Evolutionary conservation across 108 stramenopile genomes (phyloP).

Genomic region (Aureococcus anophagefferens): DNA sequence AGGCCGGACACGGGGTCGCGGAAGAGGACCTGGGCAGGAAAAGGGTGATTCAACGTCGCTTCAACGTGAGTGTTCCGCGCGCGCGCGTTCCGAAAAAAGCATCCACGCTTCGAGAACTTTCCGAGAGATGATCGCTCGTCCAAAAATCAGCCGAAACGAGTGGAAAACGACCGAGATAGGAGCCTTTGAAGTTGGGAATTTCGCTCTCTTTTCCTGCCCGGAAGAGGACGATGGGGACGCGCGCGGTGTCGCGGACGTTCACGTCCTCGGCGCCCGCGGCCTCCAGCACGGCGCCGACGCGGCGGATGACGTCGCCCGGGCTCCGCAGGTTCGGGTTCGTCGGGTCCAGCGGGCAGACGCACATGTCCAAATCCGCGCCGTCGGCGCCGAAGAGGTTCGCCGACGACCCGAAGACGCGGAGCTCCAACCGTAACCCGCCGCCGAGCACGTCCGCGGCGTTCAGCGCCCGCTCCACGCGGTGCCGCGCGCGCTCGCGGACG

Average conservation of each 20-base stretch:
- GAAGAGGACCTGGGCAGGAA: too few species aligned
- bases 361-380: constrained; percentile 45
- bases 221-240: constrained; percentile 92
- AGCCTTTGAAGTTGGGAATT: too few species aligned
- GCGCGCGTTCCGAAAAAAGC: too few species aligned
- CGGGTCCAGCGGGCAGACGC: constrained; percentile 3
- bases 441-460: constrained; percentile 9
- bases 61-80: too few species aligned
- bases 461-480: neutral
- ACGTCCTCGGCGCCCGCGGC: constrained; percentile 71
- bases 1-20: constrained; percentile 53
- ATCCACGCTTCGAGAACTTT: too few species aligned
- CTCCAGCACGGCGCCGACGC: constrained; percentile 53
- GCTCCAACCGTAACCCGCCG: neutral
- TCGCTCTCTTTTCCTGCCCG: too few species aligned
- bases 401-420: constrained; percentile 39
- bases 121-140: too few species aligned
- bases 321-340: neutral
- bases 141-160: too few species aligned
- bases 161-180: too few species aligned
- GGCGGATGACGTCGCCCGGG: neutral
- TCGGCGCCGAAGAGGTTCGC: constrained; percentile 41
- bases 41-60: too few species aligned
- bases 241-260: constrained; percentile 78
- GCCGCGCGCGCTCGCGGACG: neutral